A percentile compares a stretch with the other conserved stretches of the same genome.
These are phyloP conservation scores for Epichloe gansuensis DNA, from an alignment of 2,329 filamentous ascomycete species.

Conservation along the genomic window DNA sequence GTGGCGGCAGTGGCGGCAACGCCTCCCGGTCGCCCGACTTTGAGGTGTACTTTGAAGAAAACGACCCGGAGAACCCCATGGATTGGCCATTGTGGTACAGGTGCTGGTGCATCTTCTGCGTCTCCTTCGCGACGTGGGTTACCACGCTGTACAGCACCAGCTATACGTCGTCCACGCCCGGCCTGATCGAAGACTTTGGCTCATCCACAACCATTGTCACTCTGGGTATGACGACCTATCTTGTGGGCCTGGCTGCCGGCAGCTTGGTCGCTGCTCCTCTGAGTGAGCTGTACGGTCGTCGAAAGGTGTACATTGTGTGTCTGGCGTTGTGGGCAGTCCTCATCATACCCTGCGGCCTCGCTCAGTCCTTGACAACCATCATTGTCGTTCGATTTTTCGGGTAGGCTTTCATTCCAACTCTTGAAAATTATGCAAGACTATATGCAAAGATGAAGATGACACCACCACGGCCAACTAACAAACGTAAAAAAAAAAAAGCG, in stretches of 20 bases:
- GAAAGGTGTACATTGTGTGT: conserved; percentile 55
- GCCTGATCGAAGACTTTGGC: conserved; percentile 55
- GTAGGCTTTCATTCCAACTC: conserved; percentile 21
- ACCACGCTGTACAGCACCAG: conserved; percentile 64
- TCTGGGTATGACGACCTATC: conserved; percentile 65
- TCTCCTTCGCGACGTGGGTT: conserved; percentile 34
- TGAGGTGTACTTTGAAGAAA: conserved; percentile 58
- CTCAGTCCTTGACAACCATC: conserved; percentile 52
- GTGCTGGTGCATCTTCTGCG: conserved; percentile 29
- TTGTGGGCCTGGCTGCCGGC: conserved; percentile 60
- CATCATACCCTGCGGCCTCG: conserved; percentile 58
- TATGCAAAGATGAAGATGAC: no score
- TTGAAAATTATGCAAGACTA: no score
- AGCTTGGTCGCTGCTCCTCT: conserved; percentile 62
- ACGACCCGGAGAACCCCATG: conserved; percentile 51
- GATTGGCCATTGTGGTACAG: conserved; percentile 49
- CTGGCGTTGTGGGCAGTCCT: conserved; percentile 52
- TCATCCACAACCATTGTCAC: conserved; percentile 49
- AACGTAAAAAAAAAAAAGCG: conserved; percentile 4
- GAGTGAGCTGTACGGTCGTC: conserved; percentile 55
- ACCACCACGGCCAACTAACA: no score
- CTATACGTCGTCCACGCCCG: conserved; percentile 60
- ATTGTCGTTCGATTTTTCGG: conserved; percentile 65
- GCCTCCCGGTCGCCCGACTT: conserved; percentile 43
- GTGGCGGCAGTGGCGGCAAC: conserved; percentile 28